phyloP scores from a whole-genome alignment of 1,284 basidiomycete species.

The Schizopora paradoxa region DNA sequence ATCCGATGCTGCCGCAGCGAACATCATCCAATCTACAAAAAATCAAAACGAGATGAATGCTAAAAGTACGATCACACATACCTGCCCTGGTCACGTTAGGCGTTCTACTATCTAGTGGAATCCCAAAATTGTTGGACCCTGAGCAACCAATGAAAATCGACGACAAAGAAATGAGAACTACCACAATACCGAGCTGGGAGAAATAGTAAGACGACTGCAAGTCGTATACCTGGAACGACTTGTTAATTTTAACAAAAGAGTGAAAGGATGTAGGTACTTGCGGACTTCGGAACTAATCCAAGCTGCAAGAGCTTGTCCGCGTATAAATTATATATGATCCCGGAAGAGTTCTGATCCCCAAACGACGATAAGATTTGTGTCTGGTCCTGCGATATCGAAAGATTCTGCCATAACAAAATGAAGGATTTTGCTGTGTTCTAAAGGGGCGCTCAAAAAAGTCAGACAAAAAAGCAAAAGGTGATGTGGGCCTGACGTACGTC shows the following conservation, averaged over 20 bases:
- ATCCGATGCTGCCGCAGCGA: conserved; percentile 31
- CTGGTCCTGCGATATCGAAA: background rate
- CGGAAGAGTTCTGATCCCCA: conserved; percentile 26
- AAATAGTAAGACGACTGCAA: conserved; percentile 8
- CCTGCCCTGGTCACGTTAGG: background rate
- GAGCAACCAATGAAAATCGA: background rate
- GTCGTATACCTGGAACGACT: conserved; percentile 7
- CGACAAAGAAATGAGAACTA: background rate
- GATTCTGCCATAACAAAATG: conserved; percentile 12
- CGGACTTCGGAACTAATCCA: conserved; percentile 24
- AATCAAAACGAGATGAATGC: background rate
- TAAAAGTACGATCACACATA: too few relatives aligned
- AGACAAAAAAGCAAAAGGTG: too few relatives aligned
- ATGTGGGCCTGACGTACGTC: conserved; percentile 3
- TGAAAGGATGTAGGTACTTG: conserved; percentile 18
- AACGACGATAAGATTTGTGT: conserved; percentile 25
- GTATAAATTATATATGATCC: conserved; percentile 43
- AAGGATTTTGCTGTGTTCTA: conserved; percentile 1
- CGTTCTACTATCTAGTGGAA: conserved; percentile 7
- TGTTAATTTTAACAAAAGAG: background rate
- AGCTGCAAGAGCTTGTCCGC: conserved; percentile 34
- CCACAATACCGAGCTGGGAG: background rate
- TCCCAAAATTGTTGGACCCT: conserved; percentile 6
- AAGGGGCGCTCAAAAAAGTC: background rate
- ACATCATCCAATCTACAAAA: conserved; percentile 33